Evolutionary conservation across 106 monocot genomes (phyloP).

Genomic region (Dactylorhiza incarnata): DNA sequence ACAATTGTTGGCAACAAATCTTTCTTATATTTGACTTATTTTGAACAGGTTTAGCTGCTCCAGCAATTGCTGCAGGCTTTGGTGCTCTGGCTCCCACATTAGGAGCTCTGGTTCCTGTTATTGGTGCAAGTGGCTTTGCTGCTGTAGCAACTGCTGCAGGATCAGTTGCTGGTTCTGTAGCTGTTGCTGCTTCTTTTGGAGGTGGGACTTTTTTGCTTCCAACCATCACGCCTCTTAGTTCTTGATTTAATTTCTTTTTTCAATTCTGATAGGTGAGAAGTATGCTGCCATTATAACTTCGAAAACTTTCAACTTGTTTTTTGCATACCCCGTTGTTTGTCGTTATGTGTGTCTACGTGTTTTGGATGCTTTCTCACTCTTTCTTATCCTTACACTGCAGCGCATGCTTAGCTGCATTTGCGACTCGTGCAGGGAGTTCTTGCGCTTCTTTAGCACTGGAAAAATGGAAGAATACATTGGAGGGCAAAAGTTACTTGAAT

Average conservation of each 20-base stretch:
- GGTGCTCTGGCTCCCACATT: slow-evolving; percentile 89
- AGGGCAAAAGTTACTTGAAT: neutral
- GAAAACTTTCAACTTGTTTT: neutral
- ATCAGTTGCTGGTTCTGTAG: slow-evolving; percentile 90
- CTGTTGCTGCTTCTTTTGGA: slow-evolving; percentile 99
- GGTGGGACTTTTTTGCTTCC: slow-evolving; percentile 24
- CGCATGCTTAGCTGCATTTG: neutral
- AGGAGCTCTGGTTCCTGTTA: slow-evolving; percentile 75
- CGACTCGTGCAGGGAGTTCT: neutral
- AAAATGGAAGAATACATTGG: neutral
- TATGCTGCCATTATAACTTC: neutral
- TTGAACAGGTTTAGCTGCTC: slow-evolving; percentile 87
- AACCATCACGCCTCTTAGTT: neutral
- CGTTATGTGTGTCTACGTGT: neutral
- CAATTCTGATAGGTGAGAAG: neutral
- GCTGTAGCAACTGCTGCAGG: slow-evolving; percentile 90
- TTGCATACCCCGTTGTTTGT: neutral
- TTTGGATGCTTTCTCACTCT: neutral
- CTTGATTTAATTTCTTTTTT: neutral
- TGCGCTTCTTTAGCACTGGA: neutral
- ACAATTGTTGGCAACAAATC: neutral
- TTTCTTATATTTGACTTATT: slow-evolving; percentile 1
- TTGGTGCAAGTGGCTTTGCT: slow-evolving; percentile 98
- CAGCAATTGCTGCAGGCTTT: slow-evolving; percentile 98
- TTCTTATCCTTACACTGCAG: neutral